These are phyloP conservation scores for Solanum etuberosum DNA, from an alignment of 257 asterid genomes.

Conservation along the genomic window DNA sequence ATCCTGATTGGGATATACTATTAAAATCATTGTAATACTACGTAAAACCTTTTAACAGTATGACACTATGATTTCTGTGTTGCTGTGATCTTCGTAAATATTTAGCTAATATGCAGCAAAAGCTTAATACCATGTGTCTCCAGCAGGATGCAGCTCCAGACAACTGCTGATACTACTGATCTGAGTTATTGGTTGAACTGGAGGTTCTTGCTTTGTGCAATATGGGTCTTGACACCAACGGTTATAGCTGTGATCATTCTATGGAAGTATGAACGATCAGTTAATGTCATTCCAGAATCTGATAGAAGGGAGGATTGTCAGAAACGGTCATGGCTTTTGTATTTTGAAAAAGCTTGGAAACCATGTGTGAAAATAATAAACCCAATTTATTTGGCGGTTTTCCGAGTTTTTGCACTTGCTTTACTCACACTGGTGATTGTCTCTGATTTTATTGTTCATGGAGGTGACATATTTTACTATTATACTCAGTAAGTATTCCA, in stretches of 20 bases:
- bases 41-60: background rate
- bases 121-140: constrained; percentile 1
- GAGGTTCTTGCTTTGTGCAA: constrained; percentile 61
- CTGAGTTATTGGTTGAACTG: constrained; percentile 83
- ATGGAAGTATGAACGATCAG: constrained; percentile 58
- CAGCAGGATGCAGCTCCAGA: constrained; percentile 58
- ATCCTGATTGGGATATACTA: background rate
- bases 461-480: constrained; percentile 52
- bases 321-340: constrained; percentile 6
- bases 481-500: constrained; percentile 79
- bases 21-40: background rate
- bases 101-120: background rate
- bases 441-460: constrained; percentile 53
- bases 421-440: constrained; percentile 45
- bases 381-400: constrained; percentile 41
- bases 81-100: background rate
- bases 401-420: constrained; percentile 51
- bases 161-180: constrained; percentile 37
- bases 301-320: constrained; percentile 11
- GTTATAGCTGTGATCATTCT: constrained; percentile 30
- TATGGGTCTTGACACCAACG: constrained; percentile 57
- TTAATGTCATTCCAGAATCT: constrained; percentile 8
- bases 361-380: constrained; percentile 60
- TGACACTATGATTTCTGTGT: background rate
- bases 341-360: constrained; percentile 53